Percentiles rank a stretch among this genome's conserved stretches.
phyloP scores from a whole-genome alignment of 2,329 filamentous ascomycete genomes.

The Cercospora citrullina region DNA sequence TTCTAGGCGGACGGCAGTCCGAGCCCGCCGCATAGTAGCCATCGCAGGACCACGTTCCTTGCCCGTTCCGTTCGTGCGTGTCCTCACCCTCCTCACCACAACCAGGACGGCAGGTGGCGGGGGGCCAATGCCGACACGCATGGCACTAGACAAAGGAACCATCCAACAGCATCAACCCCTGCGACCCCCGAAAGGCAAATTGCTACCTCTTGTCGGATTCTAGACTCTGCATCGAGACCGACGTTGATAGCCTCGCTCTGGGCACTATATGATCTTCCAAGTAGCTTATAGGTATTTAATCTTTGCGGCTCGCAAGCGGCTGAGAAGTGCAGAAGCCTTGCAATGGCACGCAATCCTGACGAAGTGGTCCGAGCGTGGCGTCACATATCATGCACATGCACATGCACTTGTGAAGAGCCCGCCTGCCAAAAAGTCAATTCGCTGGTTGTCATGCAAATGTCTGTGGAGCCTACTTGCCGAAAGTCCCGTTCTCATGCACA shows the following conservation, averaged over 20 bases:
- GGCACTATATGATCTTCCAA: background rate
- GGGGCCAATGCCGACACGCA: background rate
- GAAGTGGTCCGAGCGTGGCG: background rate
- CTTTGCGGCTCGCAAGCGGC: background rate
- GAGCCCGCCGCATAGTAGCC: background rate
- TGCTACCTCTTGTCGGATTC: background rate
- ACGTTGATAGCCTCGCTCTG: background rate
- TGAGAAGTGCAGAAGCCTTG: background rate
- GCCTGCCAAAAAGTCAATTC: background rate
- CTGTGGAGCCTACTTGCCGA: background rate
- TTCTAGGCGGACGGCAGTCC: background rate
- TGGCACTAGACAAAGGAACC: background rate
- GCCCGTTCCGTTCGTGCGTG: background rate
- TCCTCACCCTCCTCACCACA: background rate
- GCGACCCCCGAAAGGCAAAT: background rate
- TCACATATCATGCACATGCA: background rate
- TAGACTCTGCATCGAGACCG: background rate
- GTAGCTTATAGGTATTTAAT: background rate
- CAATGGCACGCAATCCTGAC: background rate
- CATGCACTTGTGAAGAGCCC: background rate
- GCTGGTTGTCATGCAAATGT: background rate
- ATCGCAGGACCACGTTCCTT: background rate
- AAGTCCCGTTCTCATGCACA: background rate
- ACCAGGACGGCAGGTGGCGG: background rate
- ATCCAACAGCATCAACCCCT: background rate